Evolutionary conservation across 2,329 filamentous ascomycete species (phyloP).

Genomic region (Gaeumannomyces tritici): DNA sequence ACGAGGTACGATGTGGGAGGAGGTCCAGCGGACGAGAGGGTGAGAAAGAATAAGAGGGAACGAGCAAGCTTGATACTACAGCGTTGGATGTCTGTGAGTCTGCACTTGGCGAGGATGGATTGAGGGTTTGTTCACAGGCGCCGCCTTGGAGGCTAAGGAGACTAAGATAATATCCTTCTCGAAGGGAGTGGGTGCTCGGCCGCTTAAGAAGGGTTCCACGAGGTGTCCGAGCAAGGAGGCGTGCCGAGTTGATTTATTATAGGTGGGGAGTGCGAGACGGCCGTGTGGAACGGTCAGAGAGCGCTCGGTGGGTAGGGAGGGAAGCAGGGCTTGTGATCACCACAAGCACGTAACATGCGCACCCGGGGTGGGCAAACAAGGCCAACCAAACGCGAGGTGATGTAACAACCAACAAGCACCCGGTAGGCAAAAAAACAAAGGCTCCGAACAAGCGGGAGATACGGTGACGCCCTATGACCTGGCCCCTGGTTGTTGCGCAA

Average conservation of each 20-base stretch:
- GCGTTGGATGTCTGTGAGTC: not conserved
- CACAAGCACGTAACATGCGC: not conserved
- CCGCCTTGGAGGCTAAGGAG: not conserved
- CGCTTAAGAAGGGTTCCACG: not conserved
- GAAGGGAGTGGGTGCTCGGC: not conserved
- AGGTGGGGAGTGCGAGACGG: not conserved
- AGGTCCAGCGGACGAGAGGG: not conserved
- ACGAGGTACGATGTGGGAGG: not conserved
- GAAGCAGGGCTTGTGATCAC: not conserved
- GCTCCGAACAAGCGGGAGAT: not conserved
- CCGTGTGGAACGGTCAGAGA: not conserved
- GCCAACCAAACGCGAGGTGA: slow-evolving; percentile 1
- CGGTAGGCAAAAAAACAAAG: not conserved
- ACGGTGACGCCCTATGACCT: not conserved
- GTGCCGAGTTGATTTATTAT: not conserved
- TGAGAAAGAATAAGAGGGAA: not conserved
- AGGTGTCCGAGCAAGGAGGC: not conserved
- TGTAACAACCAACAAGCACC: slow-evolving; percentile 3
- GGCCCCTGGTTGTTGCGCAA: not conserved
- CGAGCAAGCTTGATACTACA: not conserved
- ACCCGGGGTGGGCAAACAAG: not conserved
- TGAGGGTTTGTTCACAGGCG: not conserved
- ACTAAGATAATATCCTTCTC: not conserved
- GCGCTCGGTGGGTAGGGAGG: not conserved
- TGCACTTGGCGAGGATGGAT: not conserved